A percentile compares a stretch with the other conserved stretches of the same genome.
Conservation (phyloP, 78 protist genomes). For the Isochrysis galbana region DNA sequence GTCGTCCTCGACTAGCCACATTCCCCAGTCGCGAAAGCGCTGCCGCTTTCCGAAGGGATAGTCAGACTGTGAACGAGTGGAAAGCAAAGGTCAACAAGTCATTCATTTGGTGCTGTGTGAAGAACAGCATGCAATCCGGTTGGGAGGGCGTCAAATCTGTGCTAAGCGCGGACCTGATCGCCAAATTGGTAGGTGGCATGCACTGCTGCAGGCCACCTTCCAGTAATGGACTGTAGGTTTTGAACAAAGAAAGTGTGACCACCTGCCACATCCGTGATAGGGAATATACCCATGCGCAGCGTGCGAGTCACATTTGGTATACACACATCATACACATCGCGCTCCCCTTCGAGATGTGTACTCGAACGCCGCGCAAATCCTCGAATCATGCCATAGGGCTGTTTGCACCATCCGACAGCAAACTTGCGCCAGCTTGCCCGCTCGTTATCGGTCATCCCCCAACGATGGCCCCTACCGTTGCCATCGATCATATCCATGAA, state of each 20-base stretch:
- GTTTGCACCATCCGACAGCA: background rate
- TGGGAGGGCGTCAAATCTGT: too few relatives aligned
- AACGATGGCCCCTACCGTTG: background rate
- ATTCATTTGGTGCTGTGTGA: too few relatives aligned
- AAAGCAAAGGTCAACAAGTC: too few relatives aligned
- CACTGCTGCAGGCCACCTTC: background rate
- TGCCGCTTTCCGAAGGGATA: slow-evolving; percentile 9
- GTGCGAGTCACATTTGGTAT: background rate
- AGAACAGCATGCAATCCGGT: too few relatives aligned
- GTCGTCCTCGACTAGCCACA: background rate
- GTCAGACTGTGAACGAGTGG: too few relatives aligned
- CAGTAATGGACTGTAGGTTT: background rate
- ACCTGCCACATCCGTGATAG: background rate
- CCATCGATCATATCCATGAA: background rate
- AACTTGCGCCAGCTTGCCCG: background rate
- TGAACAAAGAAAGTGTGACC: slow-evolving; percentile 14
- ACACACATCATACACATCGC: background rate
- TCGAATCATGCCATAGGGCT: background rate
- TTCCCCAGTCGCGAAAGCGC: background rate
- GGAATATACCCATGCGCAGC: background rate
- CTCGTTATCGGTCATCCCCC: background rate
- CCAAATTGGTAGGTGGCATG: background rate
- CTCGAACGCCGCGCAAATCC: background rate
- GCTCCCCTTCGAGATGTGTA: background rate
- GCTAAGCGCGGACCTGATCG: too few relatives aligned